A percentile compares a stretch with the other conserved stretches of the same genome.
These are phyloP conservation scores for Hypoxylon sp. DNA, from an alignment of 2,329 filamentous ascomycete genomes.

Conservation along the genomic window DNA sequence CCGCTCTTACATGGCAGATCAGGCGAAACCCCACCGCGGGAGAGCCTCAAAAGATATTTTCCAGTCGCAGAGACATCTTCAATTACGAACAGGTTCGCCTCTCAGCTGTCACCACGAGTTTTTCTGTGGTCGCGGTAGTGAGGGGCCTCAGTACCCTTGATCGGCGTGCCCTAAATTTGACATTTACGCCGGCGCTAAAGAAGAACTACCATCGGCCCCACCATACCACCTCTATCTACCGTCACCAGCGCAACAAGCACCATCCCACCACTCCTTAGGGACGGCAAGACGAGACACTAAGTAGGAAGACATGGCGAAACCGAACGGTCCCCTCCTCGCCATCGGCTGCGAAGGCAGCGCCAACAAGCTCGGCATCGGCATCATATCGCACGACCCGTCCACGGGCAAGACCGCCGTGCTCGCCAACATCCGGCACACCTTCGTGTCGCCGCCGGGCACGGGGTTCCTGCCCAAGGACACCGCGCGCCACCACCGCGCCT, in stretches of 20 bases:
- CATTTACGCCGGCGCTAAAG: background rate
- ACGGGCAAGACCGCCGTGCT: conserved; percentile 76
- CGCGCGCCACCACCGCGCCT: conserved; percentile 87
- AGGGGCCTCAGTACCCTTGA: background rate
- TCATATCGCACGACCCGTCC: conserved; percentile 80
- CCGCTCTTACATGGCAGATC: conserved; percentile 35
- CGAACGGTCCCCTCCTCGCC: conserved; percentile 60
- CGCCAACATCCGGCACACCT: conserved; percentile 94
- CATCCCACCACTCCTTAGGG: background rate
- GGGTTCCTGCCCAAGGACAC: conserved; percentile 98
- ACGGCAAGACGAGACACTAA: background rate
- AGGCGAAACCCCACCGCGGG: conserved; percentile 20
- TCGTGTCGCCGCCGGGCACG: conserved; percentile 88
- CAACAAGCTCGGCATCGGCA: conserved; percentile 95
- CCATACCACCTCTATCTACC: conserved; percentile 1
- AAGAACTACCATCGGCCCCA: background rate
- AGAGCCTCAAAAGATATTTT: conserved; percentile 29
- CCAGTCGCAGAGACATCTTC: background rate
- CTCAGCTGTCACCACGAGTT: background rate
- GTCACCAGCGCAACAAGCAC: conserved; percentile 1
- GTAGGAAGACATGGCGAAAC: conserved; percentile 14
- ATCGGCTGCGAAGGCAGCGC: conserved; percentile 87
- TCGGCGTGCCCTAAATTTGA: conserved; percentile 1
- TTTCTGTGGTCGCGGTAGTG: background rate
- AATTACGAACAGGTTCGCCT: background rate